Evolutionary conservation across 768 basidiomycete genomes (phyloP).

Genomic region (Agaricus subrufescens): DNA sequence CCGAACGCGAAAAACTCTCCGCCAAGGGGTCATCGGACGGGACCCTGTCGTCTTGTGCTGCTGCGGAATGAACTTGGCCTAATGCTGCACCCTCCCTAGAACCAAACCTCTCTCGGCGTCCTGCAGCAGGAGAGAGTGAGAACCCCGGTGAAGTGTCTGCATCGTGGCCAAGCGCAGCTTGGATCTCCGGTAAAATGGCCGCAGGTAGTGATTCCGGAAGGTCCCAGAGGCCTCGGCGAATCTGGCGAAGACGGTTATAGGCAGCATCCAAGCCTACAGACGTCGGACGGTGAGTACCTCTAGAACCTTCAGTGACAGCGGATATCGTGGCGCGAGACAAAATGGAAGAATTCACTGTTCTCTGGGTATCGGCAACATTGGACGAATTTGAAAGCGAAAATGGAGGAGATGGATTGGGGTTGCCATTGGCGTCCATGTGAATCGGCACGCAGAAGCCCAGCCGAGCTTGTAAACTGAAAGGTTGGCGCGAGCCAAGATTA

Average conservation of each 20-base stretch:
- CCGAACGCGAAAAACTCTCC: background rate
- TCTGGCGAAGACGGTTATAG: slow-evolving; percentile 49
- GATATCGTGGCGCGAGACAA: slow-evolving; percentile 7
- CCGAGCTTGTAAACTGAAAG: background rate
- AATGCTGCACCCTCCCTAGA: slow-evolving; percentile 4
- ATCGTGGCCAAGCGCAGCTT: slow-evolving; percentile 36
- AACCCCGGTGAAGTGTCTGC: slow-evolving; percentile 22
- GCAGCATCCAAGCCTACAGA: slow-evolving; percentile 51
- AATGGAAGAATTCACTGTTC: slow-evolving; percentile 3
- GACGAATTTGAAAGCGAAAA: slow-evolving; percentile 19
- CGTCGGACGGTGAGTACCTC: slow-evolving; percentile 35
- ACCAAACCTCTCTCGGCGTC: background rate
- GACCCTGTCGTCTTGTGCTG: background rate
- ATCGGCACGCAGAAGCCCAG: slow-evolving; percentile 2
- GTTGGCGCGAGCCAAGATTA: background rate
- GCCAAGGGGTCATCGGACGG: background rate
- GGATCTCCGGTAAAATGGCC: slow-evolving; percentile 16
- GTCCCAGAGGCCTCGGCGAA: slow-evolving; percentile 45
- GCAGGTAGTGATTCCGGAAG: slow-evolving; percentile 32
- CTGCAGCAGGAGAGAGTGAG: background rate
- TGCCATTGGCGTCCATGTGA: slow-evolving; percentile 20
- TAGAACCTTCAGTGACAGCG: slow-evolving; percentile 11
- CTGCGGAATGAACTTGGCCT: background rate
- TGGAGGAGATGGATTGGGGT: slow-evolving; percentile 24
- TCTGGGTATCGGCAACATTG: slow-evolving; percentile 10